Conservation (phyloP, 192 early-diverging fungal species). For the Gigaspora rosea region DNA sequence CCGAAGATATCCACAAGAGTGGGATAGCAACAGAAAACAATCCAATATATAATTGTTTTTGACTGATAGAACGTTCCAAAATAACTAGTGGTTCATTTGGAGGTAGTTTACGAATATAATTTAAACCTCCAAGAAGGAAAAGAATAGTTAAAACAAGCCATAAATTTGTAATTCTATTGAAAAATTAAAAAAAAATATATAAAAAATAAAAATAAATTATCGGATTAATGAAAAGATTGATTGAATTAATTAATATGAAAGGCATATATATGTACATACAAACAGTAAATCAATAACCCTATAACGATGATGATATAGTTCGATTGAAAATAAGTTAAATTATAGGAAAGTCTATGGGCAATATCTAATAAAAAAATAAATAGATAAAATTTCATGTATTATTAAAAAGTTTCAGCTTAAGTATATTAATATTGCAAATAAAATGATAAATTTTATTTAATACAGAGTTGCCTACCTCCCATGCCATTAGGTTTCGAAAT, state of each 20-base stretch:
- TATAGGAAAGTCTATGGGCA: constrained; percentile 53
- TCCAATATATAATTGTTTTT: constrained; percentile 47
- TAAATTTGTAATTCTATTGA: constrained; percentile 51
- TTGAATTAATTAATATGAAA: neutral
- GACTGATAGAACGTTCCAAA: constrained; percentile 29
- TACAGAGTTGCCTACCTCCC: constrained; percentile 34
- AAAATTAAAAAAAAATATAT: neutral
- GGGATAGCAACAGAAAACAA: constrained; percentile 47
- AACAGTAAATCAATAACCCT: constrained; percentile 54
- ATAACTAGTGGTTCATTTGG: constrained; percentile 40
- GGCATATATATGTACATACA: constrained; percentile 44
- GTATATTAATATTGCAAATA: neutral
- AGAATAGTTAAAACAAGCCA: constrained; percentile 52
- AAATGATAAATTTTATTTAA: neutral
- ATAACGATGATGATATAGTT: constrained; percentile 63
- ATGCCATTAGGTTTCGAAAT: constrained; percentile 49
- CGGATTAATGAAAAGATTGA: neutral
- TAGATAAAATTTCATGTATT: neutral
- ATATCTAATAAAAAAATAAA: constrained; percentile 34
- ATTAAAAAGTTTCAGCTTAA: too few species aligned
- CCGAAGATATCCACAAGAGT: constrained; percentile 55
- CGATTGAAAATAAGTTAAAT: constrained; percentile 59
- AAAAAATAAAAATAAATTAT: neutral
- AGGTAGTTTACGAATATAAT: constrained; percentile 48
- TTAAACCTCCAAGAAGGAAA: constrained; percentile 52